Base-by-base conservation (phyloP, 345 rosid species). In the Durio zibethinus region DNA sequence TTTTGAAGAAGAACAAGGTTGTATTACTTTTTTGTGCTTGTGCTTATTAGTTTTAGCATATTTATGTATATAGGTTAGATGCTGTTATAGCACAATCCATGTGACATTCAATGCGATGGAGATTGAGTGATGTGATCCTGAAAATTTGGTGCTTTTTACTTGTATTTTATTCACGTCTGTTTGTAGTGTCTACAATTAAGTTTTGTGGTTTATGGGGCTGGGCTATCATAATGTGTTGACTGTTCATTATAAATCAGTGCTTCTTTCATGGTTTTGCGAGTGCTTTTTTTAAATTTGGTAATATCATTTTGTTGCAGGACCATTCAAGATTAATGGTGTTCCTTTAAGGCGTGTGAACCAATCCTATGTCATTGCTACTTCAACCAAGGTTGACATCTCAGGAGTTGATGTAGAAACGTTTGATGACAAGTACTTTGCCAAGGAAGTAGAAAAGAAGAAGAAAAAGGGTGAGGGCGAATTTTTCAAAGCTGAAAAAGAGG, bases 401-500 rank as follows among this genome's bases (percentile, higher is more conserved):
- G 92, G 91, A 2, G 89, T 87, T 33, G 84, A 75, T 65, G 84
- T 86, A 1, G 97, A 92, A 1, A 92, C 90, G 80, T 87, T 86
- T 31, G 97, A 90, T 53, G 97, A 90, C 76, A 88, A 88, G 78
- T 90, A 90, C 82, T 91, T 91, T 68, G 90, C 81, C 59, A 94
- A 91, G 93, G 85, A 84, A 67, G 87, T 79, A 0, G 90, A 90
- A 81, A 94, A 90, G 88, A 94, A 91, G 85, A 90, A 88, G 40
- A 87, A 86, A 84, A 89, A 92, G 83, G 82, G 87, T 23, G 97
- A 91, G 59, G 92, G 88, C 12, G 92, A 92, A 80, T 94, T 94
- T 89, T 90, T 92, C 42, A 96, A 94, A 77, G 86, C 87, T 5
- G 91, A 91, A 72, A 87, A 87, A 80, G 92, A 89, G 90, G 98